These are phyloP conservation scores for Zymoseptoria passerinii DNA, from an alignment of 2,329 filamentous ascomycete species.

Conservation along the genomic window DNA sequence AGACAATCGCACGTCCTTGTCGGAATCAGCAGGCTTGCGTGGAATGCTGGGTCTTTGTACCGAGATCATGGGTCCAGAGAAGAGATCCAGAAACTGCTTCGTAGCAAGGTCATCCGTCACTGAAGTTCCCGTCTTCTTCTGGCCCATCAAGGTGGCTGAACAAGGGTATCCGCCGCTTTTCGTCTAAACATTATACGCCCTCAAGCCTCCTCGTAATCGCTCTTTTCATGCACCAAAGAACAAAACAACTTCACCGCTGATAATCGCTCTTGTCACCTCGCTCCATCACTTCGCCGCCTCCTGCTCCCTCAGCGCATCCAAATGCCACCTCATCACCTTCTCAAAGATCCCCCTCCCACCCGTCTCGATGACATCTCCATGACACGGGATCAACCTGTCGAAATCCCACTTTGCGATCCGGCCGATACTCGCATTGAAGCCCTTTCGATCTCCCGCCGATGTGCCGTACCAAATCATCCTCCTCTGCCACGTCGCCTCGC, in stretches of 20 bases:
- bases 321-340: constrained; percentile 77
- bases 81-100: neutral
- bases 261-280: too few relatives aligned
- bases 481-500: constrained; percentile 64
- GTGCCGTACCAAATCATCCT: constrained; percentile 73
- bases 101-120: neutral
- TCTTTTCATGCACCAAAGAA: neutral
- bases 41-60: too few relatives aligned
- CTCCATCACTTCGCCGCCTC: constrained; percentile 1
- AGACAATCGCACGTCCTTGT: too few relatives aligned
- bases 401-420: constrained; percentile 77
- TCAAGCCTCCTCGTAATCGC: neutral
- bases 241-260: too few relatives aligned
- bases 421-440: constrained; percentile 61
- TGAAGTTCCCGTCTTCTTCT: neutral
- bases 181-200: neutral
- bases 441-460: constrained; percentile 52
- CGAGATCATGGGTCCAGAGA: too few relatives aligned
- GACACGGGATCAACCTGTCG: constrained; percentile 76
- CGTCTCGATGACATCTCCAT: constrained; percentile 78
- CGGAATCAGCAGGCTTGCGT: too few relatives aligned
- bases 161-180: neutral
- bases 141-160: neutral
- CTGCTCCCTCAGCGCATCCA: constrained; percentile 42
- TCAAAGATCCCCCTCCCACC: constrained; percentile 66